phyloP scores from a whole-genome alignment of 208 protist species.

The Acanthamoeba culbertsoni region DNA sequence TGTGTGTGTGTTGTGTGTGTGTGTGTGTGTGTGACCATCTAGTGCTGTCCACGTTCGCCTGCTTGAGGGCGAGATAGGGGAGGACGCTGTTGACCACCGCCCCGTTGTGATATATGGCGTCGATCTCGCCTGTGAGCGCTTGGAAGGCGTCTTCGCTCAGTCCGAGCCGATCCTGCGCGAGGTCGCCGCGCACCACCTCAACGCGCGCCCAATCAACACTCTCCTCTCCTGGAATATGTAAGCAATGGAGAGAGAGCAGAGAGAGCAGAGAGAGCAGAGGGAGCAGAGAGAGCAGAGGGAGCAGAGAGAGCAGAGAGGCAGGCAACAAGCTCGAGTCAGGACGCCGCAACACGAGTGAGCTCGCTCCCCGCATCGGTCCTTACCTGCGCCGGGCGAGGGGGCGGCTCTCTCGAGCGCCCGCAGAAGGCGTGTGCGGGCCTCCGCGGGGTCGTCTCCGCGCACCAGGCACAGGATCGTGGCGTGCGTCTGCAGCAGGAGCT shows the following conservation, averaged over 20 bases:
- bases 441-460: not conserved
- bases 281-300: too few relatives aligned
- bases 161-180: not conserved
- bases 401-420: not conserved
- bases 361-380: too few relatives aligned
- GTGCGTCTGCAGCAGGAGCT: not conserved
- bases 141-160: not conserved
- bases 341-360: too few relatives aligned
- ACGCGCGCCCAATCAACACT: not conserved
- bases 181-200: not conserved
- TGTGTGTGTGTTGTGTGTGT: not conserved
- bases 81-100: conserved; percentile 44
- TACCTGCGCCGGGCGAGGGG: too few relatives aligned
- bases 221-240: too few relatives aligned
- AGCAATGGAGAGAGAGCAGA: too few relatives aligned
- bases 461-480: conserved; percentile 24
- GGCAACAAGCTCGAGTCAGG: too few relatives aligned
- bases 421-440: not conserved
- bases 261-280: too few relatives aligned
- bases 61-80: not conserved
- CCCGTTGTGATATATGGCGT: conserved; percentile 56
- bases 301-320: too few relatives aligned
- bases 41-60: not conserved
- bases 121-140: not conserved
- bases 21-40: not conserved